phyloP scores from a whole-genome alignment of 2,329 filamentous ascomycete species.

The Cadophora malorum region DNA sequence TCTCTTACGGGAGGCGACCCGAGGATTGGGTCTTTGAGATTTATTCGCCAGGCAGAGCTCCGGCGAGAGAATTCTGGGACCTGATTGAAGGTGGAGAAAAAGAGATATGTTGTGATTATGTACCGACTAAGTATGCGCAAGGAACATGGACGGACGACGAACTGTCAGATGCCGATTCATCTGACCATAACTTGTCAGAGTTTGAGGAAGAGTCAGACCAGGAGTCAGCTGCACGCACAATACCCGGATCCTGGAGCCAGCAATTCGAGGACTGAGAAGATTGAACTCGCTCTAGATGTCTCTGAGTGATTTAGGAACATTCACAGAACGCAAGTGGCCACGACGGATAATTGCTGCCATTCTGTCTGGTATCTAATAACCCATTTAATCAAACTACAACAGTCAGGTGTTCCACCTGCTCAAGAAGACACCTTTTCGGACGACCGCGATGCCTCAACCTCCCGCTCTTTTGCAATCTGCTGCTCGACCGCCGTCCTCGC shows the following conservation, averaged over 20 bases:
- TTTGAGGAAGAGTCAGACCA: not conserved
- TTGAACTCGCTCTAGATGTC: not conserved
- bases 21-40: conserved; percentile 29
- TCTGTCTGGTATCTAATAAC: conserved; percentile 1
- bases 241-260: conserved; percentile 15
- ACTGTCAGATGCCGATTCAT: not conserved
- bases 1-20: conserved; percentile 19
- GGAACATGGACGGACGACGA: not conserved
- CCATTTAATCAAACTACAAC: not conserved
- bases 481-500: conserved; percentile 23
- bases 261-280: not conserved
- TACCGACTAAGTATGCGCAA: not conserved
- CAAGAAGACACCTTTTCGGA: conserved; percentile 18
- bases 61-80: conserved; percentile 23
- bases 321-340: not conserved
- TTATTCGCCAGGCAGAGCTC: conserved; percentile 13
- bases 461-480: conserved; percentile 31
- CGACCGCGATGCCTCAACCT: not conserved
- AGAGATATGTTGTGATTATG: not conserved
- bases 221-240: not conserved
- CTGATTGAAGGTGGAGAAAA: conserved; percentile 16
- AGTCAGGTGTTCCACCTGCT: not conserved
- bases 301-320: not conserved
- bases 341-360: not conserved
- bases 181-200: not conserved